Evolutionary conservation across 441 rosid genomes (phyloP).

Genomic region (Brassica balearica): DNA sequence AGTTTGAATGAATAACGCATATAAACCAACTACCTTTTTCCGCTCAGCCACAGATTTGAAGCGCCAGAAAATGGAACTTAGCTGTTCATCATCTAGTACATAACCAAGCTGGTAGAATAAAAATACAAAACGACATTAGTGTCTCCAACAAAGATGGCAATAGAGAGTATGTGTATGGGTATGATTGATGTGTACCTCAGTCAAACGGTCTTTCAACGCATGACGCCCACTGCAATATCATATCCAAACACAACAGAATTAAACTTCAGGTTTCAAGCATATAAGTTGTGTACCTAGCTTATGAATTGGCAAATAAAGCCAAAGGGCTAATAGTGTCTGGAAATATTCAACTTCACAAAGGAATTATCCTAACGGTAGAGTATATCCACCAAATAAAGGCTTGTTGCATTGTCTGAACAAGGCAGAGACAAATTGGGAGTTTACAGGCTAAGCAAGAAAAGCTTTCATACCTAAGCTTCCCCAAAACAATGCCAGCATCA

Average conservation of each 20-base stretch:
- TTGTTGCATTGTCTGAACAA: constrained; percentile 23
- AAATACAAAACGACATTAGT: constrained; percentile 25
- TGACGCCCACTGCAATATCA: constrained; percentile 80
- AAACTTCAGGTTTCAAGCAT: background rate
- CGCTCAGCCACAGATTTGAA: constrained; percentile 90
- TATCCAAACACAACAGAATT: constrained; percentile 32
- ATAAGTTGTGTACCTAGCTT: constrained; percentile 8
- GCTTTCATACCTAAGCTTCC: constrained; percentile 77
- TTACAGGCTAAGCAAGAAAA: constrained; percentile 22
- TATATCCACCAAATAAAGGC: constrained; percentile 6
- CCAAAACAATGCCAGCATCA: constrained; percentile 95
- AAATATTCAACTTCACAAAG: background rate
- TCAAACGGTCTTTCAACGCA: constrained; percentile 78
- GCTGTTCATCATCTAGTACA: constrained; percentile 75
- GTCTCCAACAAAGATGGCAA: constrained; percentile 13
- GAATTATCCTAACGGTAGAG: background rate
- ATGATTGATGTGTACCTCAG: constrained; percentile 61
- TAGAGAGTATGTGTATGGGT: background rate
- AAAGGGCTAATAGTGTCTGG: background rate
- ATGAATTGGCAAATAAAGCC: background rate
- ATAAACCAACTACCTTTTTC: constrained; percentile 68
- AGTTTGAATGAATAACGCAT: background rate
- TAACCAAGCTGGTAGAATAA: constrained; percentile 74
- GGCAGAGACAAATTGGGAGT: background rate
- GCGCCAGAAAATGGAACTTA: constrained; percentile 78